Base-by-base conservation (phyloP, 768 basidiomycete genomes). In the Gyrodon lividus region DNA sequence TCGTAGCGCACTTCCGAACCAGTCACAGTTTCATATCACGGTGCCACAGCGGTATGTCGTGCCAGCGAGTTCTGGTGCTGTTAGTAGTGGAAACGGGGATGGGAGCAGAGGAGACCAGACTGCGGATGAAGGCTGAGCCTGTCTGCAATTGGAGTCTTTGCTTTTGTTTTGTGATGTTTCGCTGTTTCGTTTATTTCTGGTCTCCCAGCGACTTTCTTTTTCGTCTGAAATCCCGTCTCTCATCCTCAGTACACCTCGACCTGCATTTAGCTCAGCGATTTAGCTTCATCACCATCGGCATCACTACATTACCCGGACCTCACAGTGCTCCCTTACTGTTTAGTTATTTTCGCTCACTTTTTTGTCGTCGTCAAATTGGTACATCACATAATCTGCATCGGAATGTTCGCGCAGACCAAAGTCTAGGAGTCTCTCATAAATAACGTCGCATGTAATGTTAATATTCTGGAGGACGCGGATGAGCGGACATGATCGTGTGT, bases 1-100 rank as follows among this genome's bases (percentile, higher is more conserved):
- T 14, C 80, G 78, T 42, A 85, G 81, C 58, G 82, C 83, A 23
- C 71, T 76, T 50, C 76, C 78, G 19, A 72, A 72, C 31, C 79
- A 77, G 54, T 70, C 72, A 31, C 63, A 64, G 9, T 82, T 81
- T 57, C 74, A 70, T 50, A 55, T 79, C 33, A 68, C 76, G 7
- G 61, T 60, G n/a, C 59, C 67, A 42, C 54, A 64, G 34, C 65
- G 67, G 43, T 44, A 55, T 13, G 43, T 13, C 30, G 24, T 41
- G 20, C 42, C 52, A 16, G 13, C 35, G 4, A 51, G 41, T 26
- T 24, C 46, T 38, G 43, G 53, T 26, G 12, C 51, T 16, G 14
- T 51, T 45, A 43, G 46, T 19, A 55, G 62, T 54, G 58, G 56
- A 8, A 50, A 43, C 34, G 55, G 57, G 41, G 61, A 63, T 16